Conservation (phyloP, 345 rosid species). For the Microthlaspi erraticum region DNA sequence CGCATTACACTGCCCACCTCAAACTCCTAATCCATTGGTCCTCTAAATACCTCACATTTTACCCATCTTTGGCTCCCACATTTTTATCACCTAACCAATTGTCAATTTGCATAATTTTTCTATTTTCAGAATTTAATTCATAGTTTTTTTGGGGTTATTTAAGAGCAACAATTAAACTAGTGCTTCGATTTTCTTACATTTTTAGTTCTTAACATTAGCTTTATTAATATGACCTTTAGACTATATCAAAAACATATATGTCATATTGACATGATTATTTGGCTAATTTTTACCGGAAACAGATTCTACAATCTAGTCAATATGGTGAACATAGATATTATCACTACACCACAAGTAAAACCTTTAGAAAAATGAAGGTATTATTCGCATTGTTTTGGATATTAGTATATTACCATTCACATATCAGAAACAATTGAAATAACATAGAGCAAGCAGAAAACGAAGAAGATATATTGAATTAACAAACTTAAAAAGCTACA, state of each 20-base stretch:
- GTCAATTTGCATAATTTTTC: neutral
- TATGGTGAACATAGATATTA: neutral
- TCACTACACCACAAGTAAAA: neutral
- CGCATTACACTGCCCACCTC: conserved; percentile 41
- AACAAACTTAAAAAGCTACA: no score
- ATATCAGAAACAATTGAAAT: no score
- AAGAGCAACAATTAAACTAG: no score
- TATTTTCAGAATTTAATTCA: neutral
- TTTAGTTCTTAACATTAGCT: neutral
- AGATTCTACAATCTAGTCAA: neutral
- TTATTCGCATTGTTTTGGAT: no score
- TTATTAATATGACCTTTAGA: neutral
- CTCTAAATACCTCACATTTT: conserved; percentile 30
- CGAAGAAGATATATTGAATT: no score
- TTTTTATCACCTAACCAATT: conserved; percentile 24
- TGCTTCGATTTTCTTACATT: neutral
- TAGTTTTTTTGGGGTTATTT: neutral
- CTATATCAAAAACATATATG: neutral
- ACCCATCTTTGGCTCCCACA: conserved; percentile 28
- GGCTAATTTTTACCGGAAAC: neutral
- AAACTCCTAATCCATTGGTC: conserved; percentile 39
- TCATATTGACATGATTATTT: neutral
- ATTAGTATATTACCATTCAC: no score
- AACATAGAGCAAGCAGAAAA: no score
- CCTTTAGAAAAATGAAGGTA: neutral